Evolutionary conservation across 495 filamentous ascomycete genomes (phyloP).

Genomic region (Daldinia bambusicola): DNA sequence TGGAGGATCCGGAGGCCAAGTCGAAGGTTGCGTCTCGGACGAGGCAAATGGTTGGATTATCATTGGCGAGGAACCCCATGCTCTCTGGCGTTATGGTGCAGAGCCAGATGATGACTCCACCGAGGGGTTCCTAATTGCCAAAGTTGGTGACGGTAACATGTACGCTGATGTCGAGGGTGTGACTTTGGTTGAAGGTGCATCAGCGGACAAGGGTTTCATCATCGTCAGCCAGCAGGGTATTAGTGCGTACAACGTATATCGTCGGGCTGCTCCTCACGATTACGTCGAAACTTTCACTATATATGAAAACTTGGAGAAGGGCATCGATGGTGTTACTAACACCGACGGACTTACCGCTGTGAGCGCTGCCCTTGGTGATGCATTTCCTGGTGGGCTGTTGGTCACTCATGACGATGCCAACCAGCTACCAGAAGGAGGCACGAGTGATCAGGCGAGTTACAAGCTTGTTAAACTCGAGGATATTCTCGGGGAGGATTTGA

Average conservation of each 20-base stretch:
- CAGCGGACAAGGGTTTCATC: slow-evolving; percentile 49
- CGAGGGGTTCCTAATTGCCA: slow-evolving; percentile 44
- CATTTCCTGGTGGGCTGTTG: slow-evolving; percentile 47
- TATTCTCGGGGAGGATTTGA: slow-evolving; percentile 40
- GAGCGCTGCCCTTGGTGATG: slow-evolving; percentile 42
- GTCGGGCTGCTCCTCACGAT: slow-evolving; percentile 46
- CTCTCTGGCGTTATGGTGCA: slow-evolving; percentile 51
- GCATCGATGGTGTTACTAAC: slow-evolving; percentile 51
- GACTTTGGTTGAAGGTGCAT: slow-evolving; percentile 48
- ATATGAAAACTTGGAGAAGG: slow-evolving; percentile 33
- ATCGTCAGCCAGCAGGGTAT: slow-evolving; percentile 52
- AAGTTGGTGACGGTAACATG: slow-evolving; percentile 46
- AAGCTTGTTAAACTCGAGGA: slow-evolving; percentile 48
- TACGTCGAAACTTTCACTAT: slow-evolving; percentile 51
- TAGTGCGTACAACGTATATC: slow-evolving; percentile 52
- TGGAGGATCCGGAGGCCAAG: slow-evolving; percentile 50
- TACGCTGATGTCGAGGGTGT: slow-evolving; percentile 53
- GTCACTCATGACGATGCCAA: slow-evolving; percentile 54
- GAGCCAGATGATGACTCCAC: slow-evolving; percentile 45
- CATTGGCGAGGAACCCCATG: slow-evolving; percentile 51
- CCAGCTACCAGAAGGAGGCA: slow-evolving; percentile 45
- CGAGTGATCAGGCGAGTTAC: slow-evolving; percentile 46
- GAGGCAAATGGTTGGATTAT: slow-evolving; percentile 51
- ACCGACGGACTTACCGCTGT: slow-evolving; percentile 52
- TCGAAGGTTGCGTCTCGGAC: slow-evolving; percentile 52